A percentile compares a stretch with the other conserved stretches of the same genome.
phyloP scores from a whole-genome alignment of 1,139 yeast species.

The Nakaseomyces kungkrabaensis region DNA sequence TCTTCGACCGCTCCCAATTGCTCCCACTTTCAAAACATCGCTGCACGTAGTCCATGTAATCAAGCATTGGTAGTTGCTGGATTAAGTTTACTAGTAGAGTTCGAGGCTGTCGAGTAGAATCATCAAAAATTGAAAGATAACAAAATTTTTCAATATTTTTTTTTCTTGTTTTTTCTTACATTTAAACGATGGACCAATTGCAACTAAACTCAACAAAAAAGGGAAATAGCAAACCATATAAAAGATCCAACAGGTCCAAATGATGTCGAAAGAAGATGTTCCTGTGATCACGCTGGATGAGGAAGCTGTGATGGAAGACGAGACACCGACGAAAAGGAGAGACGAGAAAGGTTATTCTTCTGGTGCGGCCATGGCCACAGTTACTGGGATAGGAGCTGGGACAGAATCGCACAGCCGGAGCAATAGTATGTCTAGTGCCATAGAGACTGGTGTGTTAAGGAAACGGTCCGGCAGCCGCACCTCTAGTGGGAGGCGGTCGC shows the following conservation, averaged over 20 bases:
- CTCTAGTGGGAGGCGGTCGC: constrained; percentile 23
- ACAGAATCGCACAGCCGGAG: not conserved
- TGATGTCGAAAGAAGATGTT: not conserved
- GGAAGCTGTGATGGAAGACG: constrained; percentile 3
- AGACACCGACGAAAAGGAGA: constrained; percentile 6
- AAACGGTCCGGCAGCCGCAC: constrained; percentile 24
- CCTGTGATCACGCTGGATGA: constrained; percentile 9
- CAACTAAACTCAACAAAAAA: too few relatives aligned
- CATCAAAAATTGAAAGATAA: too few relatives aligned
- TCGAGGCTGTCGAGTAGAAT: too few relatives aligned
- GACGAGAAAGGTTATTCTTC: not conserved
- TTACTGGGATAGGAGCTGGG: too few relatives aligned
- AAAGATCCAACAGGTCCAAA: too few relatives aligned
- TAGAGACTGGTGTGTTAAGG: not conserved
- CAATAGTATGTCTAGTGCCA: not conserved
- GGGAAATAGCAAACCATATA: too few relatives aligned
- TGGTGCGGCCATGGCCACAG: not conserved
- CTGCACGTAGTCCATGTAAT: constrained; percentile 78
- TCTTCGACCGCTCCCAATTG: constrained; percentile 69
- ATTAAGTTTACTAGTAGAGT: too few relatives aligned
- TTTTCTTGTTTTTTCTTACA: too few relatives aligned
- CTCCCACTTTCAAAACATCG: constrained; percentile 59
- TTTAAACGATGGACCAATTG: too few relatives aligned
- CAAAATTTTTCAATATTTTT: too few relatives aligned
- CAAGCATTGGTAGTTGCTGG: constrained; percentile 41